phyloP scores from a whole-genome alignment of 768 basidiomycete species.

The Russula brevipes region DNA sequence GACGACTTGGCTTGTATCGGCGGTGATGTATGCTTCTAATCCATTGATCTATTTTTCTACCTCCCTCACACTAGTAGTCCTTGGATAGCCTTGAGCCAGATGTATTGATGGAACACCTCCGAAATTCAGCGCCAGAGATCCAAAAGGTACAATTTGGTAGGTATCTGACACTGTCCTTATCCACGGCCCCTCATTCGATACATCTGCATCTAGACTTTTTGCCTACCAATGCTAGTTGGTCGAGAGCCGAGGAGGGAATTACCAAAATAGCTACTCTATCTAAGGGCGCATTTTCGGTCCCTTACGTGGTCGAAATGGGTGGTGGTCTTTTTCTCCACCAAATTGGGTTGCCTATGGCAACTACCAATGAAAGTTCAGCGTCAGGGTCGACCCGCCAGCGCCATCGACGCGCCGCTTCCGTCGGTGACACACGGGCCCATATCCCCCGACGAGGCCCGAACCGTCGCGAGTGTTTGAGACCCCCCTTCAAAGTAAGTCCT shows the following conservation, averaged over 20 bases:
- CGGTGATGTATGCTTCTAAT: neutral
- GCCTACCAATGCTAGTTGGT: neutral
- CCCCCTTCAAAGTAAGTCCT: too few species aligned
- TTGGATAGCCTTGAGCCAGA: neutral
- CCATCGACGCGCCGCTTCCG: too few species aligned
- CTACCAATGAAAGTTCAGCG: neutral
- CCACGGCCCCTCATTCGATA: neutral
- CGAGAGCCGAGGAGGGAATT: neutral
- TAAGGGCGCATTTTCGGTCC: neutral
- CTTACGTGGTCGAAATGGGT: neutral
- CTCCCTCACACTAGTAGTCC: neutral
- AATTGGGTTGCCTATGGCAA: neutral
- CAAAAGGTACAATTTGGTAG: neutral
- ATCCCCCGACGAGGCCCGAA: too few species aligned
- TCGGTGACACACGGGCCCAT: too few species aligned
- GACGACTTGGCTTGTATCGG: neutral
- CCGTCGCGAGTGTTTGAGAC: too few species aligned
- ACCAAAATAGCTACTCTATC: neutral
- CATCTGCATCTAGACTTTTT: neutral
- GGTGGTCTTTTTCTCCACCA: neutral
- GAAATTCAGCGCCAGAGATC: neutral
- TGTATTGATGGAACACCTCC: neutral
- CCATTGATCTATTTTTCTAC: neutral
- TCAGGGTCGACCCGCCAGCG: too few species aligned
- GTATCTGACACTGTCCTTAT: neutral